A percentile compares a stretch with the other conserved stretches of the same genome.
These are phyloP conservation scores for Phialophora verrucosa DNA, from an alignment of 2,329 filamentous ascomycete species.

Conservation along the genomic window DNA sequence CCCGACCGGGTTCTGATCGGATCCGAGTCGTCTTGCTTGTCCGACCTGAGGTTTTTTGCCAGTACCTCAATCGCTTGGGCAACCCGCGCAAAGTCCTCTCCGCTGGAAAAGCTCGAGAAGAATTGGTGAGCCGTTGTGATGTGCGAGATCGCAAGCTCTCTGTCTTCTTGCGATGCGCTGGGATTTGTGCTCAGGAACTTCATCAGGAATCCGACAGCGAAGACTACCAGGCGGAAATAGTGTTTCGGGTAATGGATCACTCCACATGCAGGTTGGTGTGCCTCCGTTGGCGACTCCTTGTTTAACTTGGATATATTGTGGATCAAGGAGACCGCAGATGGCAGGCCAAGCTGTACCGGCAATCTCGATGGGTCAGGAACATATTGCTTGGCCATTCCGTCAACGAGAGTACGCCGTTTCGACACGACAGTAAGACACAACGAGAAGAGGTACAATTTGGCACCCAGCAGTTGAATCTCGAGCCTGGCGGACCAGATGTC, in stretches of 20 bases:
- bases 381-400: background rate
- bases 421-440: constrained; percentile 10
- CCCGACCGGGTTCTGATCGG: constrained; percentile 12
- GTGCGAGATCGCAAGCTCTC: constrained; percentile 21
- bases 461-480: constrained; percentile 20
- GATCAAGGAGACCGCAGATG: constrained; percentile 18
- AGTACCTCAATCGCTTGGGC: constrained; percentile 14
- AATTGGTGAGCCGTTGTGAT: constrained; percentile 20
- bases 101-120: constrained; percentile 10
- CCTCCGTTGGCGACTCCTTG: background rate
- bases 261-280: background rate
- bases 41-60: constrained; percentile 7
- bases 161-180: constrained; percentile 8
- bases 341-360: constrained; percentile 14
- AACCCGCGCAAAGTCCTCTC: constrained; percentile 8
- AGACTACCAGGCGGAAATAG: constrained; percentile 18
- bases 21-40: constrained; percentile 1
- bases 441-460: constrained; percentile 23
- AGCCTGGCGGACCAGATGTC: constrained; percentile 13
- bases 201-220: constrained; percentile 22
- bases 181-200: constrained; percentile 16
- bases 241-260: constrained; percentile 20
- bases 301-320: constrained; percentile 17
- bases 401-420: background rate
- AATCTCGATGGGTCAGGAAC: constrained; percentile 8